Conservation (phyloP, 441 rosid genomes). For the Arabidopsis lyrata region DNA sequence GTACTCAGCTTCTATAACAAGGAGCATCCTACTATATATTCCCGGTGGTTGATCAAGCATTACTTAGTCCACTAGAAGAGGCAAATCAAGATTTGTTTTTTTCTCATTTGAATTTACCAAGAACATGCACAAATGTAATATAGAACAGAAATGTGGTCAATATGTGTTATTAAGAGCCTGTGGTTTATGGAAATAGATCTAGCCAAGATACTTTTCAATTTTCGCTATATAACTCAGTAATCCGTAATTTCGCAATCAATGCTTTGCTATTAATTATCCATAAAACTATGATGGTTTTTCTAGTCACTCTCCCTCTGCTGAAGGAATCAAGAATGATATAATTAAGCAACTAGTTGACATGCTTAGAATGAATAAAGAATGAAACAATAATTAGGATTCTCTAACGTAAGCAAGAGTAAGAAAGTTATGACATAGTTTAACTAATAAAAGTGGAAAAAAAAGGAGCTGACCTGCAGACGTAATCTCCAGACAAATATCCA, state of each 20-base stretch:
- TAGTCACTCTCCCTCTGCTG: conserved; percentile 34
- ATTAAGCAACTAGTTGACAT: conserved; percentile 41
- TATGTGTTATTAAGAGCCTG: background rate
- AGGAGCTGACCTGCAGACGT: conserved; percentile 44
- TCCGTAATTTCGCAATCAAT: background rate
- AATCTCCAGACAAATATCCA: conserved; percentile 39
- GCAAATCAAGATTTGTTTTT: conserved; percentile 6
- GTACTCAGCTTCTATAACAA: conserved; percentile 20
- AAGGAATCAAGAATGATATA: conserved; percentile 38
- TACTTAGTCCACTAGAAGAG: conserved; percentile 29
- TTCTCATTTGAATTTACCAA: conserved; percentile 20
- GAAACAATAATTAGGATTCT: conserved; percentile 37
- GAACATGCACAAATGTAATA: conserved; percentile 9
- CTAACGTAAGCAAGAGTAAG: conserved; percentile 45
- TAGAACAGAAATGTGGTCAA: conserved; percentile 7
- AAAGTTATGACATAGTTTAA: conserved; percentile 45
- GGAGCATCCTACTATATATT: conserved; percentile 18
- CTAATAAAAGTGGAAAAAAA: conserved; percentile 31
- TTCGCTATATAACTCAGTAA: conserved; percentile 8
- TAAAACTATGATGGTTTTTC: conserved; percentile 19
- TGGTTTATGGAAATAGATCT: conserved; percentile 12
- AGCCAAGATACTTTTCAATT: background rate
- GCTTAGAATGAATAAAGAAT: conserved; percentile 38
- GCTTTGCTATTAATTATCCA: conserved; percentile 18
- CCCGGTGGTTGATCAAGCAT: conserved; percentile 20